Base-by-base conservation (phyloP, 176 grass and related monocot species). In the Oryza brachyantha region DNA sequence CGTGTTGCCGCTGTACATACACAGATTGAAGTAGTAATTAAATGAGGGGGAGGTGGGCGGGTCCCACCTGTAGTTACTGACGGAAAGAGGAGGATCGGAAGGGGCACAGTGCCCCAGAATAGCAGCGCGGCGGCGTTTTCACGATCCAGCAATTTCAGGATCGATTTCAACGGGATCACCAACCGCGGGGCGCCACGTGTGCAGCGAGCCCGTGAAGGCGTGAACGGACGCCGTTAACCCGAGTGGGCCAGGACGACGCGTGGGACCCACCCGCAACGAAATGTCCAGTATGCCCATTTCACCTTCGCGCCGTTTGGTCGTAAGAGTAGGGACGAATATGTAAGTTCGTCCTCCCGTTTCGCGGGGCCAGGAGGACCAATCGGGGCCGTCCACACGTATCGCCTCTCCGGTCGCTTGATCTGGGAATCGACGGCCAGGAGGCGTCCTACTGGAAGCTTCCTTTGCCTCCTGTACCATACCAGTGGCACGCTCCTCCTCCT, bases 361-460 rank as follows among this genome's bases (percentile, higher is more conserved):
- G 26, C 54, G 4, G 4, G 26, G 17, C 48, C 11, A 43, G 36
- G 46, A 35, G 65, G 11, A 8, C 84, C 38, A 76, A 76, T 55
- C 84, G 75, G 5, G 34, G 60, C 59, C 84, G 73, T 72, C 68
- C 84, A 88, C 25, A 55, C 48, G 29, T 48, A 61, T 67, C 6
- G 2, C 40, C 0, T 8, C 10, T 8, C 4, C 0, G 4, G 13
- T 82, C 64, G 42, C 64, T 32, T 5, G 86, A 88, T 80, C 64
- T 5, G n/a, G 5, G 35, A 52, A 52, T 84, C 35, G 10, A 80
- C 79, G 82, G 85, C 40, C 55, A 17, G 3, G 37, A 71, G 12
- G 10, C 35, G 3, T 28, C 13, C 79, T 71, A 71, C 88, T 19
- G 82, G 84, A 90, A 88, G 69, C 81, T 93, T 90, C 81, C 61